phyloP scores from a whole-genome alignment of 495 filamentous ascomycete species.

The Aspergillus steynii region DNA sequence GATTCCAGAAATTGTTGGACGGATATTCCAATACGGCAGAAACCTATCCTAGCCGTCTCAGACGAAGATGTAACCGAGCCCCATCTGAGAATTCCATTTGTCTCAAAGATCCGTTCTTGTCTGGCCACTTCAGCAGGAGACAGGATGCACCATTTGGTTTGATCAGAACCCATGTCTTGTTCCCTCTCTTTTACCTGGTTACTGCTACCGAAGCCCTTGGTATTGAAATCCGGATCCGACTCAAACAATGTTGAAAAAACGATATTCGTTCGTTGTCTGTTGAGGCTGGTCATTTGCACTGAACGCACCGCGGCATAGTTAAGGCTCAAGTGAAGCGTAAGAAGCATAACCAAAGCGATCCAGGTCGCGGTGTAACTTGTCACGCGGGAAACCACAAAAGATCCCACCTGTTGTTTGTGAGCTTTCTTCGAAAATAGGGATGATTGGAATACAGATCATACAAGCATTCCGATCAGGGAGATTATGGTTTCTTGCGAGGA shows the following conservation, averaged over 20 bases:
- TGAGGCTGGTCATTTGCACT: slow-evolving; percentile 83
- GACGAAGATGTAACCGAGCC: slow-evolving; percentile 8
- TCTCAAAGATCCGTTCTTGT: slow-evolving; percentile 72
- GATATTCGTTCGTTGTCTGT: slow-evolving; percentile 83
- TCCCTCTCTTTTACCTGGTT: not conserved
- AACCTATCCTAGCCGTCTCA: slow-evolving; percentile 27
- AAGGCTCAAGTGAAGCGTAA: slow-evolving; percentile 71
- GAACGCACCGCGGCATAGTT: slow-evolving; percentile 85
- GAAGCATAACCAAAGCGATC: slow-evolving; percentile 68
- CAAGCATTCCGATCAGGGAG: slow-evolving; percentile 85
- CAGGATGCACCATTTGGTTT: slow-evolving; percentile 28
- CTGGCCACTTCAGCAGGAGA: slow-evolving; percentile 57
- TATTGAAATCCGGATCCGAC: slow-evolving; percentile 29
- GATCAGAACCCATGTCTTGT: not conserved
- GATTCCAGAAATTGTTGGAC: slow-evolving; percentile 25
- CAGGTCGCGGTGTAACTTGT: slow-evolving; percentile 72
- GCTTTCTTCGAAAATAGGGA: slow-evolving; percentile 5
- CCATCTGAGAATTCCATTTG: slow-evolving; percentile 62
- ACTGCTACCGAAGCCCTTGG: not conserved
- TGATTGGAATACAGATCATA: slow-evolving; percentile 37
- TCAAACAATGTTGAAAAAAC: slow-evolving; percentile 64
- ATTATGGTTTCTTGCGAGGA: slow-evolving; percentile 96
- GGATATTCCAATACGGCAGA: slow-evolving; percentile 37
- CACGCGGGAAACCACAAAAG: slow-evolving; percentile 73
- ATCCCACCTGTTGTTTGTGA: slow-evolving; percentile 58